Conservation (phyloP, 2,329 filamentous ascomycete genomes). For the Aspergillus sp. region DNA sequence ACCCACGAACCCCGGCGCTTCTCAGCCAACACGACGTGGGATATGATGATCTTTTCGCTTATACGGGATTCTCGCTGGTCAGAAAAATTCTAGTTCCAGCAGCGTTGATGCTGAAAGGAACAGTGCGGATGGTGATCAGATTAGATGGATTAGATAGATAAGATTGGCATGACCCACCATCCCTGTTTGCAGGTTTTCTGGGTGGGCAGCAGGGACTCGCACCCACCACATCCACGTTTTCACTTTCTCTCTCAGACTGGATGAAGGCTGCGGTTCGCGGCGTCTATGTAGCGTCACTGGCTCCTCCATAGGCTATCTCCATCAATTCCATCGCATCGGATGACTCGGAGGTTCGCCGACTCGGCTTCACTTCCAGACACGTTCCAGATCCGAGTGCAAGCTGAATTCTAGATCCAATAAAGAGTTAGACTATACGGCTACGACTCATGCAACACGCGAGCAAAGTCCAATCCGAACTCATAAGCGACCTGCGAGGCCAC, state of each 20-base stretch:
- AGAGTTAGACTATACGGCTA: not conserved
- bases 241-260: not conserved
- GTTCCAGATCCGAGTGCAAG: not conserved
- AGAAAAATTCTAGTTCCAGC: not conserved
- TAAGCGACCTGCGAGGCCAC: not conserved
- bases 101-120: not conserved
- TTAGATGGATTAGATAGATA: not conserved
- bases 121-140: not conserved
- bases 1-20: not conserved
- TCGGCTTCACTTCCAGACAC: not conserved
- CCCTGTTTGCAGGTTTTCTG: not conserved
- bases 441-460: not conserved
- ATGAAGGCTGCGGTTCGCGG: not conserved
- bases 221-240: not conserved
- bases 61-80: not conserved
- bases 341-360: not conserved
- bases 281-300: not conserved
- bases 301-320: not conserved
- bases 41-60: not conserved
- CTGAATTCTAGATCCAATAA: not conserved
- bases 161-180: not conserved
- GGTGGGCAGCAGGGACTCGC: not conserved
- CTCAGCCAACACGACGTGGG: not conserved
- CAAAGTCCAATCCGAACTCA: not conserved
- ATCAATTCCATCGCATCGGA: not conserved